Conservation (phyloP, 2,329 filamentous ascomycete species). For the Claviceps africana region DNA sequence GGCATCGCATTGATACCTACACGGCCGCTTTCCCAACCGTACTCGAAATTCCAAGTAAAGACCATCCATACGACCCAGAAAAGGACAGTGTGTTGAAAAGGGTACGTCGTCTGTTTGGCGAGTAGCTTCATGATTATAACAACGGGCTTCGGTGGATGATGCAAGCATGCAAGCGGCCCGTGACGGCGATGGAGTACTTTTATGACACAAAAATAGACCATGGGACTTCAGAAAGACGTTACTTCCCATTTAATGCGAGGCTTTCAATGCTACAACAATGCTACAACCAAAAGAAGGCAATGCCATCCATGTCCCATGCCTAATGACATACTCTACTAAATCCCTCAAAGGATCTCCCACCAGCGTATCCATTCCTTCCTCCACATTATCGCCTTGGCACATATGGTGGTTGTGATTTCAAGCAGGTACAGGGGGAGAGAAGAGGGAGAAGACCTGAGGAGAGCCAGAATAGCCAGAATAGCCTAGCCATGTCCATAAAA, state of each 20-base stretch:
- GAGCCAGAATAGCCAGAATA: background rate
- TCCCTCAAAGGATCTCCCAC: background rate
- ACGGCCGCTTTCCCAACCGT: conserved; percentile 92
- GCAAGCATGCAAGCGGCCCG: background rate
- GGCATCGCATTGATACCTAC: conserved; percentile 79
- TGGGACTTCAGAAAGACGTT: background rate
- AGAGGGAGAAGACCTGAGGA: background rate
- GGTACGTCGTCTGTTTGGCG: conserved; percentile 54
- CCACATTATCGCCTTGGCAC: background rate
- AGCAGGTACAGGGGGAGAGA: background rate
- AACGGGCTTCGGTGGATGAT: background rate
- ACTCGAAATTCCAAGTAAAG: conserved; percentile 95
- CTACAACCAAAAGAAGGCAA: background rate
- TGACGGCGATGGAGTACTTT: background rate
- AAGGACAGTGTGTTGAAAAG: conserved; percentile 94
- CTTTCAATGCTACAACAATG: background rate
- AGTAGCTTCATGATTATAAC: conserved; percentile 32
- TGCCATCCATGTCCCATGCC: background rate
- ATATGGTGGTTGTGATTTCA: background rate
- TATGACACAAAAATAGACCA: background rate
- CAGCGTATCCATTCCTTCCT: background rate
- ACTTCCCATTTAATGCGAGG: background rate
- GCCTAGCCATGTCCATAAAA: background rate
- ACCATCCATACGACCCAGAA: conserved; percentile 96
- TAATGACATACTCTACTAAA: background rate